These are phyloP conservation scores for Endocarpon pusillum DNA, from an alignment of 495 filamentous ascomycete genomes.

Conservation along the genomic window DNA sequence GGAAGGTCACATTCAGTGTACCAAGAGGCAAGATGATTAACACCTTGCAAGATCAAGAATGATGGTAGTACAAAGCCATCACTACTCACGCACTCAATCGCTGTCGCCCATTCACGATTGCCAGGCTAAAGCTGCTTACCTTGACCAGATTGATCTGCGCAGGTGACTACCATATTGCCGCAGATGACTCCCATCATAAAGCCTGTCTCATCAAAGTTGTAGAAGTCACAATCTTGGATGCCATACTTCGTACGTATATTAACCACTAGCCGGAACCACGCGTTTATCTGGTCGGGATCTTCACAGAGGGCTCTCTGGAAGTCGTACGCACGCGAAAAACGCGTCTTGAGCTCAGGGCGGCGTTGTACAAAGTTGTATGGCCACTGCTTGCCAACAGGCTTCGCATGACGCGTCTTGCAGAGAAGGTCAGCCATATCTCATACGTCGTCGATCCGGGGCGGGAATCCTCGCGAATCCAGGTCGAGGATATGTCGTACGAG, in stretches of 20 bases:
- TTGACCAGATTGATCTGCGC: too few species aligned
- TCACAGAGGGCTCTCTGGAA: constrained; percentile 20
- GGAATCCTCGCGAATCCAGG: constrained; percentile 15
- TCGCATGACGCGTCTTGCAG: constrained; percentile 7
- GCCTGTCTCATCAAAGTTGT: too few species aligned
- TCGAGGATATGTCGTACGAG: constrained; percentile 22
- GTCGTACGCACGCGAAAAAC: constrained; percentile 15
- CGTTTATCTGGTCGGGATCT: constrained; percentile 17
- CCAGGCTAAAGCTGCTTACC: too few species aligned
- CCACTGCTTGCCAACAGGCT: constrained; percentile 14
- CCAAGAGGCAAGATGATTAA: too few species aligned
- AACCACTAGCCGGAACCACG: constrained; percentile 19
- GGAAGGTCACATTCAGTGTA: constrained; percentile 13
- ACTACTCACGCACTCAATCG: too few species aligned
- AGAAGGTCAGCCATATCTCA: constrained; percentile 25
- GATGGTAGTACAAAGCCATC: too few species aligned
- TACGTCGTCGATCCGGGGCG: constrained; percentile 12
- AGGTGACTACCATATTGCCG: too few species aligned
- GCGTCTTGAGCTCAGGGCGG: constrained; percentile 13
- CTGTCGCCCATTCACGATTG: too few species aligned
- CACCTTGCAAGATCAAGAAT: too few species aligned
- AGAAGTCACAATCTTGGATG: too few species aligned
- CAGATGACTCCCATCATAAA: too few species aligned
- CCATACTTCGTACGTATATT: too few species aligned
- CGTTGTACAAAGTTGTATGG: constrained; percentile 17